Percentiles rank a stretch among this genome's conserved stretches.
Evolutionary conservation across 805 yeast genomes (phyloP).

Genomic region (Ogataea nitratoaversa): DNA sequence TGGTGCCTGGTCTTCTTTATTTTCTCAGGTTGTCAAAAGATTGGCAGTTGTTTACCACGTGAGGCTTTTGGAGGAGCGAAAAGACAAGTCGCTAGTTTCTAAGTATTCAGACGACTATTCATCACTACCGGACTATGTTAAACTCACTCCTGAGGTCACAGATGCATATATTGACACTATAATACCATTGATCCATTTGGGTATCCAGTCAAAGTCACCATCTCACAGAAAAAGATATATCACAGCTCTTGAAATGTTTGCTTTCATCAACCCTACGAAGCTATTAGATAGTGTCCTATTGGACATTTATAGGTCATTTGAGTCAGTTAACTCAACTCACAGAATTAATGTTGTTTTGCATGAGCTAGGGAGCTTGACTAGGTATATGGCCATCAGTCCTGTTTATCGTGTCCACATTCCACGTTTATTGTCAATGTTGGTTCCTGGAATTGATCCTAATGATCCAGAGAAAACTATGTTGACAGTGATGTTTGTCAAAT

Average conservation of each 20-base stretch:
- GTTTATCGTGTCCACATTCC: conserved; percentile 75
- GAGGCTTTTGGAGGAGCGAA: conserved; percentile 48
- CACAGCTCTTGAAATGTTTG: conserved; percentile 55
- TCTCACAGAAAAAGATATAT: conserved; percentile 54
- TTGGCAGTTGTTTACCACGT: conserved; percentile 58
- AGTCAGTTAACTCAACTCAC: conserved; percentile 68
- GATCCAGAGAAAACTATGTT: conserved; percentile 71
- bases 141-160: conserved; percentile 21
- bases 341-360: conserved; percentile 71
- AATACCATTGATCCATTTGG: conserved; percentile 54
- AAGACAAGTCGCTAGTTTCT: conserved; percentile 25
- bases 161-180: conserved; percentile 34
- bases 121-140: conserved; percentile 18
- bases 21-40: conserved; percentile 61
- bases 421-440: conserved; percentile 59
- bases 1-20: conserved; percentile 81
- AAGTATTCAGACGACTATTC: conserved; percentile 21
- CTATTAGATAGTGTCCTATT: conserved; percentile 52
- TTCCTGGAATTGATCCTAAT: conserved; percentile 85
- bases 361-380: conserved; percentile 57
- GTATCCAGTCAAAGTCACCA: conserved; percentile 73
- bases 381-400: conserved; percentile 62
- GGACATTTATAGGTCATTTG: conserved; percentile 75
- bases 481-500: conserved; percentile 64
- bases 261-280: conserved; percentile 53